phyloP scores from a whole-genome alignment of 305 asterid genomes.

The Solanum hybrid region DNA sequence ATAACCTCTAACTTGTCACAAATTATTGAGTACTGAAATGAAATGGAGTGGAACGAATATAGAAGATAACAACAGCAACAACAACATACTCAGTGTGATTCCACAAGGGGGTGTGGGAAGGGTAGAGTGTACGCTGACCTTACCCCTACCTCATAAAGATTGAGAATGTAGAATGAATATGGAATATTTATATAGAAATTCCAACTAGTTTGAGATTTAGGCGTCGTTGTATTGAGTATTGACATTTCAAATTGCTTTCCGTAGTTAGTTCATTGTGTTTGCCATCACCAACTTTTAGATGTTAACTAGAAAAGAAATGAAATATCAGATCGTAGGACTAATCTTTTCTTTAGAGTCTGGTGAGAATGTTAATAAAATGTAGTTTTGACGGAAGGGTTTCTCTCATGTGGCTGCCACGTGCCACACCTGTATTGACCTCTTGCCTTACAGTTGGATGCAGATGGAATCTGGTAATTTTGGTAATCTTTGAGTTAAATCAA shows the following conservation, averaged over 20 bases:
- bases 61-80: neutral
- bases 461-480: neutral
- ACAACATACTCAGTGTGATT: neutral
- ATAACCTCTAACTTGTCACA: neutral
- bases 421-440: neutral
- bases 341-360: neutral
- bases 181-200: neutral
- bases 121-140: neutral
- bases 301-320: neutral
- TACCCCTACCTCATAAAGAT: neutral
- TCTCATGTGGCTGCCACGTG: neutral
- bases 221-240: neutral
- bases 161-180: neutral
- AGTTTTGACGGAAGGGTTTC: neutral
- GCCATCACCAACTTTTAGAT: neutral
- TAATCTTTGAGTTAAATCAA: neutral
- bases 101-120: neutral
- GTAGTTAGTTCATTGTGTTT: neutral
- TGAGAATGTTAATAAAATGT: neutral
- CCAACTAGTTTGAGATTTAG: neutral
- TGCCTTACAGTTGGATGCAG: neutral
- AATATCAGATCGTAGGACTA: neutral
- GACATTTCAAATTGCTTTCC: neutral
- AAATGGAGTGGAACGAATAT: neutral
- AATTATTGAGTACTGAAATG: neutral